Percentiles rank a stretch among this genome's conserved stretches.
phyloP scores from a whole-genome alignment of 768 basidiomycete genomes.

The Termitomyces sp. region DNA sequence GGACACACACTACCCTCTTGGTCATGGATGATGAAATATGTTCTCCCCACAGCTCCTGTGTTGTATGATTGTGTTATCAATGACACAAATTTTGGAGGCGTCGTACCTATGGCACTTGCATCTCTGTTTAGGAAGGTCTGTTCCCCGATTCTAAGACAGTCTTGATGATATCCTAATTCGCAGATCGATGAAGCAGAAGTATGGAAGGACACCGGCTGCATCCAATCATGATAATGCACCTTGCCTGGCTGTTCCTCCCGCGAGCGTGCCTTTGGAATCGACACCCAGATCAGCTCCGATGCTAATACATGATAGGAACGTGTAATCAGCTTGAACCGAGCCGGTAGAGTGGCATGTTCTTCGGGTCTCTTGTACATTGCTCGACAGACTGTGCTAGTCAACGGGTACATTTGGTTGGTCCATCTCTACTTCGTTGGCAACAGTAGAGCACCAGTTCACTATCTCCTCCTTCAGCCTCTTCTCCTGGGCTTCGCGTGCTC shows the following conservation, averaged over 20 bases:
- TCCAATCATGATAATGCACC: slow-evolving; percentile 18
- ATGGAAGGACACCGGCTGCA: neutral
- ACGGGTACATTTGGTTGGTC: too few species aligned
- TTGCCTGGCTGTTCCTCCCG: slow-evolving; percentile 59
- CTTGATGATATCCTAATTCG: slow-evolving; percentile 61
- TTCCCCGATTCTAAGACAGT: slow-evolving; percentile 71
- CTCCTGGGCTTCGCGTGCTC: too few species aligned
- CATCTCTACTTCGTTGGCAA: too few species aligned
- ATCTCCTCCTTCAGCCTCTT: too few species aligned
- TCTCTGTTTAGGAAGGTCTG: slow-evolving; percentile 70
- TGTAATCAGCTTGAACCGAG: slow-evolving; percentile 48
- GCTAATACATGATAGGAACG: slow-evolving; percentile 31
- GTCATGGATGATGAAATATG: slow-evolving; percentile 56
- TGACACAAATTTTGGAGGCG: neutral
- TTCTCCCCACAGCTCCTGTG: slow-evolving; percentile 55
- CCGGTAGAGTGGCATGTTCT: slow-evolving; percentile 42
- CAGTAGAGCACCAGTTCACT: too few species aligned
- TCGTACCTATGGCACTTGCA: slow-evolving; percentile 47
- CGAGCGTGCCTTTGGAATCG: too few species aligned
- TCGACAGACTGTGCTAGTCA: too few species aligned
- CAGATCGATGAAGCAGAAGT: neutral
- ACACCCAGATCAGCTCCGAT: slow-evolving; percentile 8
- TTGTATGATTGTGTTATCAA: neutral
- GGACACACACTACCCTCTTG: slow-evolving; percentile 71
- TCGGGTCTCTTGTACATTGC: too few species aligned